Evolutionary conservation across 2,329 filamentous ascomycete species (phyloP), one percentile per base, ranked within the genome.

Genomic region (Pseudogymnoascus sp.): DNA sequence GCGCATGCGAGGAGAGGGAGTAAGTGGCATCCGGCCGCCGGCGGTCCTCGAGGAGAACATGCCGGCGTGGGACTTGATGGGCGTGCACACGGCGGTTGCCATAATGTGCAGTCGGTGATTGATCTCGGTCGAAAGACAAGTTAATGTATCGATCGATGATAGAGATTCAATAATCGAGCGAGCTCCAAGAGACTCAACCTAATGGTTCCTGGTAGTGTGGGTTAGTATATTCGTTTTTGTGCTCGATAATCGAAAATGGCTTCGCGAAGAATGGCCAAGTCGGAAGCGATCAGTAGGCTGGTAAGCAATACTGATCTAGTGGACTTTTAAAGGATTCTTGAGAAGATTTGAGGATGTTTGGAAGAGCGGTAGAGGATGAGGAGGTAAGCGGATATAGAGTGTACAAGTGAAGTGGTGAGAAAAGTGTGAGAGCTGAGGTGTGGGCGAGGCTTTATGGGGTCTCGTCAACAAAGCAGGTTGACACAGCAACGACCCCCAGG

Each of bases 11-110:
- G 94, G 94, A 62, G 93, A 97, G 33, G 94, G 93, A 3, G 93
- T 97, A 72, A 99, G 79, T 69, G 94, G 92, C 82, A 96, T 92
- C 65, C 94, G 90, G 74, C 92, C 91, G 77, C 93, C 92, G 75
- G 92, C 94, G 73, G 92, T 94, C 74, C 91, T 91, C 68, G 90
- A 85, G 68, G 88, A 91, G 80, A 97, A 97, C 71, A 97, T 83
- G 63, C 91, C 91, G 77, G 89, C 86, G 76, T 96, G 93, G 82
- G 90, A 94, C 83, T 97, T 97, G 74, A 94, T 82, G 63, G 94
- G 94, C 64, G 94, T 97, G 71, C 91, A 89, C 76, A 97, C 85
- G 75, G 83, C 78, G 75, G 87, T 89, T 74, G 93, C 91, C 93
- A 97, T 97, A 74, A 70, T 82, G 70, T 71, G 71, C 72, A 75